Conservation (phyloP, 1,284 basidiomycete species). For the Phenoliferia sp. region DNA sequence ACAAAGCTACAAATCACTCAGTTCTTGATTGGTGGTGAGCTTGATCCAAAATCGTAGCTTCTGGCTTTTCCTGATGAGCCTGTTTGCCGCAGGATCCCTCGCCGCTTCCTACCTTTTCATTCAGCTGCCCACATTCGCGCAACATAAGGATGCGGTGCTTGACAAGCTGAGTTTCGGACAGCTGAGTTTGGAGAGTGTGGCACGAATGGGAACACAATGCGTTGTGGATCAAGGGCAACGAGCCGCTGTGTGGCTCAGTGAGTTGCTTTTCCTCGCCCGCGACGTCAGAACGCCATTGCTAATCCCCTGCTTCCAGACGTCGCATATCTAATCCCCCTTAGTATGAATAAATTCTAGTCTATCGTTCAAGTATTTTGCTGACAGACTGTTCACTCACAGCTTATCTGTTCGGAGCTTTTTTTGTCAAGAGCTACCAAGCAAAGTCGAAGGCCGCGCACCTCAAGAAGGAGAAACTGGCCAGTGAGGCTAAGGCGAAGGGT, state of each 20-base stretch:
- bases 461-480: not conserved
- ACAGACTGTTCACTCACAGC: constrained; percentile 1
- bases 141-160: not conserved
- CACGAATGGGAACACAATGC: constrained; percentile 18
- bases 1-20: constrained; percentile 30
- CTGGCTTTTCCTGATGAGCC: not conserved
- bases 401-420: constrained; percentile 28
- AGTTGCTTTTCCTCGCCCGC: not conserved
- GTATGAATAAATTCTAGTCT: not conserved
- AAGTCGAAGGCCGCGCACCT: not conserved
- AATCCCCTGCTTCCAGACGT: constrained; percentile 3
- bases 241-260: constrained; percentile 17
- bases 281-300: not conserved
- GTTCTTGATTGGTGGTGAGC: constrained; percentile 20
- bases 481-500: not conserved
- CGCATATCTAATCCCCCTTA: constrained; percentile 20
- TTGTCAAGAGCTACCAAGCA: constrained; percentile 23
- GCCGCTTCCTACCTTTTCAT: constrained; percentile 33
- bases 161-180: not conserved
- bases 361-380: not conserved
- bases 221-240: constrained; percentile 19
- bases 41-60: not conserved
- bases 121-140: constrained; percentile 4
- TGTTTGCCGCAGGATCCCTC: constrained; percentile 8
- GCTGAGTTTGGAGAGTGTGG: constrained; percentile 3